Evolutionary conservation across 2,329 filamentous ascomycete genomes (phyloP).

Genomic region (Exophiala phaeomuriformis): DNA sequence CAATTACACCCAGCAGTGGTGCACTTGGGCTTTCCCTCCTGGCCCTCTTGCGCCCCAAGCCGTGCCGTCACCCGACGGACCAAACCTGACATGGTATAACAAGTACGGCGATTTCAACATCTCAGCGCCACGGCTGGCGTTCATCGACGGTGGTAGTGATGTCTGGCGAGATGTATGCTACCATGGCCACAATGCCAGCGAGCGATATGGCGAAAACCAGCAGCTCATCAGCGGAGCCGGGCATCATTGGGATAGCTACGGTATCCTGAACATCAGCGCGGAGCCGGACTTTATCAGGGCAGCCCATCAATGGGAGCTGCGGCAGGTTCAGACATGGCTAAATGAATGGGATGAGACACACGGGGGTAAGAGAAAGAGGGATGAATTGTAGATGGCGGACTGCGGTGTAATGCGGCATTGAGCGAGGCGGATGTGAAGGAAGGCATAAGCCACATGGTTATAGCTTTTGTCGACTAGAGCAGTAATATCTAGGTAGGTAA

Average conservation of each 20-base stretch:
- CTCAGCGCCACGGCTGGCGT: slow-evolving; percentile 42
- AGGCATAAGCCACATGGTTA: neutral
- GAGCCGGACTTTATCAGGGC: slow-evolving; percentile 48
- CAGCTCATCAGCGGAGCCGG: slow-evolving; percentile 46
- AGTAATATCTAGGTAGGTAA: neutral
- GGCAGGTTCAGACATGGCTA: slow-evolving; percentile 40
- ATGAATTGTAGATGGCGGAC: slow-evolving; percentile 9
- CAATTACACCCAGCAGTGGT: slow-evolving; percentile 51
- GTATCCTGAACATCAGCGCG: slow-evolving; percentile 37
- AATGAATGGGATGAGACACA: slow-evolving; percentile 15
- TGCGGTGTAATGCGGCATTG: too few relatives aligned
- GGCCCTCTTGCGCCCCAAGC: slow-evolving; percentile 32
- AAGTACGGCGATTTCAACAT: slow-evolving; percentile 45
- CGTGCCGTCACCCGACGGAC: slow-evolving; percentile 33
- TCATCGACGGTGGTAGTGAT: slow-evolving; percentile 48
- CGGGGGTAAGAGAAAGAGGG: slow-evolving; percentile 8
- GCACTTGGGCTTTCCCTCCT: slow-evolving; percentile 47
- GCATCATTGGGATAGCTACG: slow-evolving; percentile 48
- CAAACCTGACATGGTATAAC: slow-evolving; percentile 40
- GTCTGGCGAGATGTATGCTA: slow-evolving; percentile 49
- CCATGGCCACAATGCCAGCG: slow-evolving; percentile 40
- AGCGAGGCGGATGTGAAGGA: neutral
- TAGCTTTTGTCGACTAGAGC: too few relatives aligned
- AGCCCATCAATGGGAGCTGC: slow-evolving; percentile 46
- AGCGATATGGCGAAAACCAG: slow-evolving; percentile 41